phyloP scores from a whole-genome alignment of 352 stramenopile genomes.

The Phytophthora idaei region DNA sequence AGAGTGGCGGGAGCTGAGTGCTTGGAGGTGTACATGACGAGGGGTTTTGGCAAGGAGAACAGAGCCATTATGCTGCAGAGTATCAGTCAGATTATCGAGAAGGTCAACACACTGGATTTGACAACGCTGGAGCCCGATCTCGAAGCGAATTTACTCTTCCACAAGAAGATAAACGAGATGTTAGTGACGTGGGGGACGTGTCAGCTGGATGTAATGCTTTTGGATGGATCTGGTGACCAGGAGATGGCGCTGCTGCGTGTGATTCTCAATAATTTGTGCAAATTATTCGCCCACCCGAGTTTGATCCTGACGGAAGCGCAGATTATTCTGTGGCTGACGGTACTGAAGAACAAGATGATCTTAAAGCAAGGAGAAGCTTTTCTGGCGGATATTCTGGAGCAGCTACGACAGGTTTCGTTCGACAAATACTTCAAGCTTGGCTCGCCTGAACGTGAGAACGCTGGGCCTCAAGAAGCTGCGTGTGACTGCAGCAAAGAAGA shows the following conservation, averaged over 20 bases:
- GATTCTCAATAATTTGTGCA: constrained; percentile 55
- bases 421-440: constrained; percentile 86
- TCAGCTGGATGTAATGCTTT: constrained; percentile 64
- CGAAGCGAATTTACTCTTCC: constrained; percentile 60
- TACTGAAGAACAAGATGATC: constrained; percentile 74
- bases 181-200: constrained; percentile 73
- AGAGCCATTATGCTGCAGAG: constrained; percentile 64
- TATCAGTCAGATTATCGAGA: constrained; percentile 64
- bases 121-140: constrained; percentile 49
- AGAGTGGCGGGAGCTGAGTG: constrained; percentile 65
- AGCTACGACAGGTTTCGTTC: constrained; percentile 66
- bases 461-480: constrained; percentile 32
- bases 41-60: constrained; percentile 75
- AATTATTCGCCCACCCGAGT: constrained; percentile 70
- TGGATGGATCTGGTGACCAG: constrained; percentile 42
- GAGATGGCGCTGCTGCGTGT: constrained; percentile 55
- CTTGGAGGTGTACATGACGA: constrained; percentile 72
- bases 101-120: constrained; percentile 54
- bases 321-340: constrained; percentile 73
- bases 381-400: constrained; percentile 42
- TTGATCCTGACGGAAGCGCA: constrained; percentile 74
- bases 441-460: constrained; percentile 62
- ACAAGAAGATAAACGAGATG: constrained; percentile 80
- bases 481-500: constrained; percentile 60
- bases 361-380: constrained; percentile 52